Evolutionary conservation across 2,329 filamentous ascomycete species (phyloP).

Genomic region (Monosporascus cannonballus): DNA sequence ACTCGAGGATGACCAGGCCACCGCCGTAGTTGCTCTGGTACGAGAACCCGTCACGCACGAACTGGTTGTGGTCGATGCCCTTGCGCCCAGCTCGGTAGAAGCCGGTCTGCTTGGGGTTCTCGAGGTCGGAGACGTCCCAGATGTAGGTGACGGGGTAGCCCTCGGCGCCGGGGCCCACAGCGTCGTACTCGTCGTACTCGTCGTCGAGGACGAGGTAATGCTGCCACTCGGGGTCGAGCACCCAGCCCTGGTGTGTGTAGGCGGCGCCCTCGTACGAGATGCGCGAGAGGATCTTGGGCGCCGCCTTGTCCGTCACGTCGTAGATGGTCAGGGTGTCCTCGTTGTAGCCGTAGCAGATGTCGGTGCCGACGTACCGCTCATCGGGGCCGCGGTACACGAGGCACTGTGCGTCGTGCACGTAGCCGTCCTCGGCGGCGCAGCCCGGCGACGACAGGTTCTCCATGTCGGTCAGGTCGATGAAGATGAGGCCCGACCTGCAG

Average conservation of each 20-base stretch:
- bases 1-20: constrained; percentile 30
- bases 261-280: constrained; percentile 47
- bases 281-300: constrained; percentile 37
- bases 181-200: constrained; percentile 40
- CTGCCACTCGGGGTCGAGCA: constrained; percentile 34
- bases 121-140: constrained; percentile 36
- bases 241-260: constrained; percentile 50
- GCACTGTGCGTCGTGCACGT: constrained; percentile 58
- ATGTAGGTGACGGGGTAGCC: constrained; percentile 39
- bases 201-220: constrained; percentile 39
- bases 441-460: constrained; percentile 47
- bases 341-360: constrained; percentile 53
- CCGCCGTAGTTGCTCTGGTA: constrained; percentile 40
- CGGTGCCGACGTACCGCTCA: constrained; percentile 34
- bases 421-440: constrained; percentile 49
- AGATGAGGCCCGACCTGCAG: constrained; percentile 50
- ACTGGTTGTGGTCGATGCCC: constrained; percentile 38
- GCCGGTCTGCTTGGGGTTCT: constrained; percentile 33
- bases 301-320: constrained; percentile 41
- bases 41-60: constrained; percentile 29
- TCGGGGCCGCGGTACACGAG: constrained; percentile 48
- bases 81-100: constrained; percentile 31
- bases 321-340: constrained; percentile 45
- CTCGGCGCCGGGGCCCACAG: constrained; percentile 27
- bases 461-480: constrained; percentile 50